Evolutionary conservation across 352 stramenopile species (phyloP), one percentile per base, ranked within the genome.

Genomic region (Phytophthora pluvialis): DNA sequence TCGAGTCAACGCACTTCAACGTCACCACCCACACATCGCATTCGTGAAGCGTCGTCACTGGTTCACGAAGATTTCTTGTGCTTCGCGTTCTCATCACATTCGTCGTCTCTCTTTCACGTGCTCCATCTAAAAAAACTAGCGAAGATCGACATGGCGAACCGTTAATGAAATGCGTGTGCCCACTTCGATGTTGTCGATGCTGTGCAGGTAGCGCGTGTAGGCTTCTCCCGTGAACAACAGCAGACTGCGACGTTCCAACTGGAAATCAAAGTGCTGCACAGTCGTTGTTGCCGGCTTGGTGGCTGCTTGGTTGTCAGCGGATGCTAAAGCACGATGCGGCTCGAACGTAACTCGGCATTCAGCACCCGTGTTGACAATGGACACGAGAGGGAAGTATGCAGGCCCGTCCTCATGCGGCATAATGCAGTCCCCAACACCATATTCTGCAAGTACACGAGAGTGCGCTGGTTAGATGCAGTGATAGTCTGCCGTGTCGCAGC

Each of bases 341-440:
- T 79, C 54, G 50, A 90, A 93, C 12, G 72, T 85, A 56, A 93
- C 77, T 6, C 64, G 59, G 15, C 75, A 81, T 21, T 81, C 69
- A 38, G 81, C 78, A 8, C 80, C 82, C 7, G 79, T 78, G 61
- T 78, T 93, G 50, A 89, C 54, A 64, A 91, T 91, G 18, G 80
- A 75, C 8, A 91, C 84, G 26, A 93, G 51, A 33, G 84, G 81
- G 40, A 78, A 82, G 72, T 93, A 91, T 29, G 72, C 77, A 28
- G 80, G 84, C 11, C 84, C 84, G 60, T 93, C 84, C 42, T 91
- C 75, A 42, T 91, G 84, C 12, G 84, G 81, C 50, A 93, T 35
- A 59, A 93, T 93, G 29, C 72, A 74, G 13, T 93, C 81, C 26
- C 80, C 84, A 12, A 85, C 70, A 0, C 65, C 78, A 40, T 91